phyloP scores from a whole-genome alignment of 164 flowering plant species.

The Stephania yunnanensis region DNA sequence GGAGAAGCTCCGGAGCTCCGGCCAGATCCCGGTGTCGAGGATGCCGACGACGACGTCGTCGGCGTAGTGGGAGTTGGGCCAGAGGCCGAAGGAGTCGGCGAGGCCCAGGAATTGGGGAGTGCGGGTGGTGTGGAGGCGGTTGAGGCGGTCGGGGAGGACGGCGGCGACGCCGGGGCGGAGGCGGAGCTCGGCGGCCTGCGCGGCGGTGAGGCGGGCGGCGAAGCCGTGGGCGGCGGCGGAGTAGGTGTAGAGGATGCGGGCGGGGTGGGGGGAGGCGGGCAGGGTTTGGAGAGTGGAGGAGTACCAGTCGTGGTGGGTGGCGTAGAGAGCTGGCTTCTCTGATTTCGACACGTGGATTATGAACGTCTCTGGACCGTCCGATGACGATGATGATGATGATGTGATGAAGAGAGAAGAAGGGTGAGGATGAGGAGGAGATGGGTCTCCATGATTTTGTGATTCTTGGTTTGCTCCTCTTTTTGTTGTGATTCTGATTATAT shows the following conservation, averaged over 20 bases:
- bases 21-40: slow-evolving; percentile 86
- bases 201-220: slow-evolving; percentile 48
- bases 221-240: slow-evolving; percentile 47
- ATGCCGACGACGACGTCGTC: slow-evolving; percentile 66
- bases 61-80: slow-evolving; percentile 65
- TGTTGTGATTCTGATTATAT: not conserved
- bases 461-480: not conserved
- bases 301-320: slow-evolving; percentile 61
- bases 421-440: not conserved
- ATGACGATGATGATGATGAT: not conserved
- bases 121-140: slow-evolving; percentile 59
- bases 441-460: not conserved
- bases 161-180: slow-evolving; percentile 39
- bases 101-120: slow-evolving; percentile 61
- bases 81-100: slow-evolving; percentile 44
- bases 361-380: slow-evolving; percentile 32
- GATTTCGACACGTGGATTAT: slow-evolving; percentile 30
- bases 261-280: slow-evolving; percentile 29
- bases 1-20: slow-evolving; percentile 54
- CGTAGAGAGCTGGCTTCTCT: slow-evolving; percentile 46
- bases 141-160: slow-evolving; percentile 40
- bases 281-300: slow-evolving; percentile 46
- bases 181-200: slow-evolving; percentile 35
- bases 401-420: not conserved
- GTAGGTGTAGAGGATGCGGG: slow-evolving; percentile 59